A percentile compares a stretch with the other conserved stretches of the same genome.
Evolutionary conservation across 805 yeast genomes (phyloP).

Genomic region (Blastobotrys robertii): DNA sequence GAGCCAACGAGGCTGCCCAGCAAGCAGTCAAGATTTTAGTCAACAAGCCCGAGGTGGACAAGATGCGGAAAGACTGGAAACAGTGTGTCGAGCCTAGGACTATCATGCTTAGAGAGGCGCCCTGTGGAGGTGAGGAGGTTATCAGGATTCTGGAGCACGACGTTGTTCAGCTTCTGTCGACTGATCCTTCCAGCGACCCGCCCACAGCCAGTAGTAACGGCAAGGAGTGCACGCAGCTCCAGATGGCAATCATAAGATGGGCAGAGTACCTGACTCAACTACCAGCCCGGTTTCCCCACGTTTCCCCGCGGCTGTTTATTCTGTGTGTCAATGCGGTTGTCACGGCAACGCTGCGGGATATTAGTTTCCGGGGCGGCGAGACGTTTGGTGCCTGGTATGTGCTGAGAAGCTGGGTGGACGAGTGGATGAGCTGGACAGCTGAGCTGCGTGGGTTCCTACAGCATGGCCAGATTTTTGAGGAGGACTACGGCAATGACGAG

Average conservation of each 20-base stretch:
- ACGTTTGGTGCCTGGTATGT: slow-evolving; percentile 72
- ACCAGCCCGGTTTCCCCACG: slow-evolving; percentile 39
- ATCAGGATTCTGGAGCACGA: slow-evolving; percentile 22
- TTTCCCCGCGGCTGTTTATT: slow-evolving; percentile 47
- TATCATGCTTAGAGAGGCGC: slow-evolving; percentile 40
- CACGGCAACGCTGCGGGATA: slow-evolving; percentile 52
- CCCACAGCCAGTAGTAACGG: neutral
- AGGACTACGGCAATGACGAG: neutral
- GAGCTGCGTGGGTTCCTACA: slow-evolving; percentile 33
- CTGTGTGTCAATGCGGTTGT: slow-evolving; percentile 44
- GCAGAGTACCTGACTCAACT: slow-evolving; percentile 33
- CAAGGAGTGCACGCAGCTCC: slow-evolving; percentile 7
- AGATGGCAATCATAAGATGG: slow-evolving; percentile 25
- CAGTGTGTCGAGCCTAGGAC: slow-evolving; percentile 37
- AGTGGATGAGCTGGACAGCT: slow-evolving; percentile 56
- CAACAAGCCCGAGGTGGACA: slow-evolving; percentile 33
- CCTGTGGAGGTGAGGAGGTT: slow-evolving; percentile 30
- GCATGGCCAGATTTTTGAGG: neutral
- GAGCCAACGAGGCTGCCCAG: slow-evolving; percentile 44
- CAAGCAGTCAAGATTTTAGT: slow-evolving; percentile 39
- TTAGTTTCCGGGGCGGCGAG: slow-evolving; percentile 46
- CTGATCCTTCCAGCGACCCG: slow-evolving; percentile 1
- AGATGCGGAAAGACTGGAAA: slow-evolving; percentile 53
- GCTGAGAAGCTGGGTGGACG: slow-evolving; percentile 66
- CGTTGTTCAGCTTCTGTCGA: slow-evolving; percentile 19